Evolutionary conservation across 1,284 basidiomycete genomes (phyloP), one percentile per base, ranked within the genome.

Genomic region (Ceratobasidium sp.): DNA sequence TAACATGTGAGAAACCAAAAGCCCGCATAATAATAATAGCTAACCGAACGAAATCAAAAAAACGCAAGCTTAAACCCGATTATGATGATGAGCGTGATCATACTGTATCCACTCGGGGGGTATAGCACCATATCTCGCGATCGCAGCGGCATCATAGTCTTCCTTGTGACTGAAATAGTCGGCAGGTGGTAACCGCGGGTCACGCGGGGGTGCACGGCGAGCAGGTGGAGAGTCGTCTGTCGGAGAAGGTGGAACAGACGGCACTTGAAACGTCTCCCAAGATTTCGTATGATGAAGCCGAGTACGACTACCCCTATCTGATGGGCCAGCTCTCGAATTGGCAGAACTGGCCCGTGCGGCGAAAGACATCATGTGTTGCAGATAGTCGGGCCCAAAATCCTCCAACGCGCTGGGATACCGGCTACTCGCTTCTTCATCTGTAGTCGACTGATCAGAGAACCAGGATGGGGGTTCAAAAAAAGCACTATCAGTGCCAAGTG

Each of bases 111-210:
- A 71, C 32, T 71, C 67, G 57, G 30, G n/a, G 4, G 67, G 67
- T 16, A 71, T 12, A 3, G 41, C 34, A 14, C 67, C 67, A 30
- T 50, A 46, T 21, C 32, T 16, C 8, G 34, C 41, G 32, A 71
- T 59, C 45, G 45, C 57, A 14, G 67, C 67, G 9, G 28, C 55
- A 32, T 71, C 67, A 30, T 71, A 71, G 21, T 48, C 55, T 14
- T 71, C 67, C 67, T 71, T 59, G 43, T 71, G 23, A 57, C 48
- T 41, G 16, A 71, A 28, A 28, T 71, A 71, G 34, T 71, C 67
- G 18, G 39, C 45, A 50, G 67, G 67, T 18, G 67, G 67, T 34
- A 71, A 41, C 28, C 57, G 67, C 30, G 67, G 67, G 32, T 71
- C 52, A 18, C 67, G 53, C 0, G 43, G 67, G 21, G 39, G 41